Evolutionary conservation across 2,329 filamentous ascomycete genomes (phyloP).

Genomic region (Taxawa tesnikishii): DNA sequence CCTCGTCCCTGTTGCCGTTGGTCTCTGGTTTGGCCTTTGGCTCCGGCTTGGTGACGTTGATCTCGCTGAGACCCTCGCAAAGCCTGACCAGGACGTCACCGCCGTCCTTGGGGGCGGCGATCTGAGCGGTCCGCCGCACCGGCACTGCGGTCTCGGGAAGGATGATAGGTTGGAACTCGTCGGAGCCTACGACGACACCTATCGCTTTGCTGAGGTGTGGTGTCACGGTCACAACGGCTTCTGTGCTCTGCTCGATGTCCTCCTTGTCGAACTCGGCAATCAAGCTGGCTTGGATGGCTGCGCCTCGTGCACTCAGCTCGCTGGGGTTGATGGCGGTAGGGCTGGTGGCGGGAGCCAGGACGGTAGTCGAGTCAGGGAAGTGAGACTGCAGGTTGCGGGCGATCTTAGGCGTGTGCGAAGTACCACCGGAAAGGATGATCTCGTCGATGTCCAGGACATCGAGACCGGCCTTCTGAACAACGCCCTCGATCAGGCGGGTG

Average conservation of each 20-base stretch:
- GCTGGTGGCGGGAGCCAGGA: constrained; percentile 74
- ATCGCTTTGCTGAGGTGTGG: constrained; percentile 83
- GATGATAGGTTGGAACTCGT: constrained; percentile 68
- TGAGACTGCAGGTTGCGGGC: constrained; percentile 65
- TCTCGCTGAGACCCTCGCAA: constrained; percentile 77
- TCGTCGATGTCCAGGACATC: constrained; percentile 90
- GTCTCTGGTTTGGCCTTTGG: constrained; percentile 55
- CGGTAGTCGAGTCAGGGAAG: constrained; percentile 67
- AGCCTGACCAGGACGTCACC: constrained; percentile 83
- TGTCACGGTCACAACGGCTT: constrained; percentile 87
- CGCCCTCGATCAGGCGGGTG: constrained; percentile 71
- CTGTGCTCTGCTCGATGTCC: constrained; percentile 91
- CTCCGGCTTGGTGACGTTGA: constrained; percentile 85
- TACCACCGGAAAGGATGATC: constrained; percentile 85
- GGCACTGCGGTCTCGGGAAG: constrained; percentile 80
- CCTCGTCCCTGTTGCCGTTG: constrained; percentile 46
- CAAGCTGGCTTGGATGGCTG: constrained; percentile 86
- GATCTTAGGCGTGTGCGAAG: constrained; percentile 86
- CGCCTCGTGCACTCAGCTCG: constrained; percentile 77
- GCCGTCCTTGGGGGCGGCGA: constrained; percentile 60
- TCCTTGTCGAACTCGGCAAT: constrained; percentile 89
- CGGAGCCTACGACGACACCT: constrained; percentile 60
- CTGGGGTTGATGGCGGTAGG: constrained; percentile 79
- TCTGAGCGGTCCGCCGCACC: constrained; percentile 70
- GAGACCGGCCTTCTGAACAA: constrained; percentile 80